A percentile compares a stretch with the other conserved stretches of the same genome.
These are phyloP conservation scores for Patellifolia procumbens DNA, from an alignment of 179 eudicot genomes.

Conservation along the genomic window DNA sequence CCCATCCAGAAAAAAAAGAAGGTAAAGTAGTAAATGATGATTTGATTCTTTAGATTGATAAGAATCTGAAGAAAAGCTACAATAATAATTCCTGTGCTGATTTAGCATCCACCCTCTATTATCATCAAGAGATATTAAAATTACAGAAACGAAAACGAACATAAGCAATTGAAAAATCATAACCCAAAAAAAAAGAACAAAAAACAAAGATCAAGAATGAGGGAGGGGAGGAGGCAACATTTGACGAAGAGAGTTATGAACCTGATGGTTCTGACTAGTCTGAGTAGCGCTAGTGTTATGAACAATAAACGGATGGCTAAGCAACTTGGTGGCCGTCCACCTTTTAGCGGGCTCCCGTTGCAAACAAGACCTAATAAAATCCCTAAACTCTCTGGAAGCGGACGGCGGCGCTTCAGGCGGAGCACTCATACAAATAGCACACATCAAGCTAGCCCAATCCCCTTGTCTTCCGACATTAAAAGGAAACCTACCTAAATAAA, in stretches of 20 bases:
- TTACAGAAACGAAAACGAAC: not conserved
- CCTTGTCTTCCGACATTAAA: conserved; percentile 66
- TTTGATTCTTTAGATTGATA: not conserved
- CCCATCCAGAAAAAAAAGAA: not conserved
- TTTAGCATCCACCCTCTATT: too few relatives aligned
- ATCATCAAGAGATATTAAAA: not conserved
- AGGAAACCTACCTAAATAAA: conserved; percentile 68
- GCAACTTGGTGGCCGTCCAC: conserved; percentile 50
- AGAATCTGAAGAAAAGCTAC: not conserved
- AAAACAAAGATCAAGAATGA: conserved; percentile 30
- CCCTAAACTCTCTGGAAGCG: conserved; percentile 59
- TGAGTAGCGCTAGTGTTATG: conserved; percentile 7
- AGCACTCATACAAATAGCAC: conserved; percentile 67
- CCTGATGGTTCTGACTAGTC: conserved; percentile 20
- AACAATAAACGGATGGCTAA: conserved; percentile 56
- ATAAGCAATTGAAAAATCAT: not conserved
- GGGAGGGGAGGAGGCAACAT: conserved; percentile 43
- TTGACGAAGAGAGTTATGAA: conserved; percentile 32
- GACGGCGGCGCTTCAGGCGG: conserved; percentile 69
- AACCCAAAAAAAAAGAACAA: not conserved
- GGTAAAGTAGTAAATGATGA: not conserved
- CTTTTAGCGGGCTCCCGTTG: conserved; percentile 66
- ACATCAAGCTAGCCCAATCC: conserved; percentile 83
- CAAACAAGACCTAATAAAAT: conserved; percentile 63
- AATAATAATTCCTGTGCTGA: not conserved